Base-by-base conservation (phyloP, 352 stramenopile genomes). In the Plasmopara halstedii region DNA sequence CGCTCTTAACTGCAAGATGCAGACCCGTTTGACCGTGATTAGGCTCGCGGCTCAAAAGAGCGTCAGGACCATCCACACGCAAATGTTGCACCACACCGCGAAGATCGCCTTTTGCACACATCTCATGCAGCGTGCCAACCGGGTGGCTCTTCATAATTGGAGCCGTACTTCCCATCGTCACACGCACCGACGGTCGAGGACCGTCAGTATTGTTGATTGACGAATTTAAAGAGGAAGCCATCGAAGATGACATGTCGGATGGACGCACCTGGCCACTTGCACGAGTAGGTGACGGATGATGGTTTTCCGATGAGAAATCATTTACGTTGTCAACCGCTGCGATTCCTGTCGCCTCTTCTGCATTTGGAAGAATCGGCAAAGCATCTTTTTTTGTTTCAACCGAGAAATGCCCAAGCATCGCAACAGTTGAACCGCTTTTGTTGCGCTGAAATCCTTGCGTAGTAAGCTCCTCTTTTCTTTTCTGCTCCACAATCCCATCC, bases 21-120 rank as follows among this genome's bases (percentile, higher is more conserved):
- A 93, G 56, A 11, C 78, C 73, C 11, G 78, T 90, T 54, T 93
- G 81, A 15, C 81, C 81, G 53, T 93, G 81, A 56, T 93, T 93
- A 6, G 81, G 72, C 36, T 93, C 81, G 27, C 81, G 81, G 29
- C 76, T 61, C 35, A 86, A 60, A 32, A 93, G 42, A 13, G 51
- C 68, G 15, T 88, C 78, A 1, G 76, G 54, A 6, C 81, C 81
- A 19, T 88, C 62, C n/a, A 84, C 75, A 36, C 76, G 71, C 40
- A 90, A 52, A 53, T 85, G 65, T 56, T 90, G 78, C 40, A 90
- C 68, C 10, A 85, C 74, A 29, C 73, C 70, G 17, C 81, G 78
- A n/a, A 88, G 19, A 47, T 93, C 86, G 25, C 81, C 81, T 57
- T 88, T 90, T 15, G 70, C 60, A 47, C 78, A 89, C 29, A 89